Base-by-base conservation (phyloP, 148 eudicot genomes). In the Chenopodium quinoa region DNA sequence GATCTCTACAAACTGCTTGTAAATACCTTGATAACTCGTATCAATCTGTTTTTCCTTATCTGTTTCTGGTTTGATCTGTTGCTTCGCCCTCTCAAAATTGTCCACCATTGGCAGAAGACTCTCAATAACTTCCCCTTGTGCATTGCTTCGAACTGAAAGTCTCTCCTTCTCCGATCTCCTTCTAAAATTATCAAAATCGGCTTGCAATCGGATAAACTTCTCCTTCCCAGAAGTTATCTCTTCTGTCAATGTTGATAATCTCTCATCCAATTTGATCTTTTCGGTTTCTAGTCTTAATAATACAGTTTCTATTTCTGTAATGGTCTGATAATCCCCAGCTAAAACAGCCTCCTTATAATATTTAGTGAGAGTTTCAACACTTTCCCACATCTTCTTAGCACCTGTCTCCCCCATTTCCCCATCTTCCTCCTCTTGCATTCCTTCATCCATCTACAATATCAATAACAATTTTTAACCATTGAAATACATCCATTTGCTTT, bases 1-100 rank as follows among this genome's bases (percentile, higher is more conserved):
- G 52, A 90, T 89, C 81, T 96, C 99, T n/a, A 96, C 98, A 87
- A 96, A 92, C 81, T 93, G 98, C 90, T 96, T 96, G 81, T 96
- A 96, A 66, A 96, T 93, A 14, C 99, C 99, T 85, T 93, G 99
- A 81, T 93, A 96, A 84, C 99, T 93, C 62, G 94, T 84, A 83
- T 93, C 93, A 69, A 93, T 96, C 87, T 88, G 92, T 87, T 89
- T 91, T 83, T 93, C 98, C 84, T 83, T 89, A 52, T 92, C 97
- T 17, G 99, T 91, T 81, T 96, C 97, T 60, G 88, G 86, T 75
- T 88, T 92, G 56, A 90, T 67, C 63, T 90, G 97, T 80, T 90
- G 94, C 83, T 90, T 93, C 58, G 98, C 99, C 82, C 90, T 90
- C 86, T 96, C 99, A 81, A 96, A 96, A 84, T 88, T 92, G 81